These are phyloP conservation scores for Colletotrichum cuscutae DNA, from an alignment of 2,329 filamentous ascomycete species.

Conservation along the genomic window DNA sequence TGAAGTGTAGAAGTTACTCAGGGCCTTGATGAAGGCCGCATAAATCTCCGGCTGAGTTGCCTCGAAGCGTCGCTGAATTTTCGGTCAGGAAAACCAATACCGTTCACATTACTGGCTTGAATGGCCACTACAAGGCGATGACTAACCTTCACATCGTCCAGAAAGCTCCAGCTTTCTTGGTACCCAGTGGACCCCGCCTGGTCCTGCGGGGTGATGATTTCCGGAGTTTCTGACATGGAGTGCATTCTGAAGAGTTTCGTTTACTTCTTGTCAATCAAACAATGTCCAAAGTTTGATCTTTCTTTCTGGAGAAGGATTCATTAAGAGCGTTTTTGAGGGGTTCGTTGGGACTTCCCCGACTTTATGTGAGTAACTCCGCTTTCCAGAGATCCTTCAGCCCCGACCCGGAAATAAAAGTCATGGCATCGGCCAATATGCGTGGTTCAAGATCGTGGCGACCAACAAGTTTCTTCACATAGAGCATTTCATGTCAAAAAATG, in stretches of 20 bases:
- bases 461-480: not conserved
- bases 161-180: conserved; percentile 21
- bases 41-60: conserved; percentile 21
- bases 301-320: not conserved
- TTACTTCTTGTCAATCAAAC: not conserved
- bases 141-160: conserved; percentile 27
- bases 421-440: not conserved
- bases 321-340: no score
- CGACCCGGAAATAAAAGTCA: not conserved
- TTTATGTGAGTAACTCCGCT: not conserved
- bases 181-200: not conserved
- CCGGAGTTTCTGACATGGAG: not conserved
- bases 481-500: conserved; percentile 9
- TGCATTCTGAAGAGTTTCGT: not conserved
- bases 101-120: not conserved
- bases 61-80: conserved; percentile 21
- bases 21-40: conserved; percentile 16
- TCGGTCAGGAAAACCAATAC: not conserved
- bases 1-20: conserved; percentile 14
- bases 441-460: not conserved
- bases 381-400: not conserved
- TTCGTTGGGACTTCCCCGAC: not conserved
- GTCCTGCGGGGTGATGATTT: not conserved
- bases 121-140: no score
- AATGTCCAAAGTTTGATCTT: no score